Base-by-base conservation (phyloP, 345 rosid species). In the Brassica cretica region DNA sequence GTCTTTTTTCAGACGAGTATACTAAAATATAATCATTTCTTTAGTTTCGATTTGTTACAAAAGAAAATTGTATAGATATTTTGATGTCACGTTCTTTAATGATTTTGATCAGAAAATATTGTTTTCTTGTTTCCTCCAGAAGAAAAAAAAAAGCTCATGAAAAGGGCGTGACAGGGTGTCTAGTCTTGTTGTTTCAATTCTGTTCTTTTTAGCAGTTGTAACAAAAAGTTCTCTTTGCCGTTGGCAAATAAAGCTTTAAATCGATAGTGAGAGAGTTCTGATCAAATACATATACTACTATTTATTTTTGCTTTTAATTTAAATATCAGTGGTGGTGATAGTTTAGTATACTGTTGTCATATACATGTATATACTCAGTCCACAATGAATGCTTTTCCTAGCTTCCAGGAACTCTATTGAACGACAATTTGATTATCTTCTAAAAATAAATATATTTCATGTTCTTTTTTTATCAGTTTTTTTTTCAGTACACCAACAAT, bases 71-170 rank as follows among this genome's bases (percentile, higher is more conserved):
- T 69, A 74, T 64, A 53, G 37, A 61, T 24, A 10, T 53, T 74
- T 27, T 27, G 71, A 69, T 64, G 75, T 70, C 76, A 74, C 82
- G 75, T 79, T 79, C 70, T 67, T 79, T 68, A 35, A 79, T 25
- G 74, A 51, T 62, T 68, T 68, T 35, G 74, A 35, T 68, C 74
- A 24, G 56, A 69, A 5, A 2, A 19, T 39, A 21, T 12, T 49
- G 0, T 14, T 49, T 49, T 49, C 46, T 49, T 49, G 5, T n/a
- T 11, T 49, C 18, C 55, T 44, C n/a, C 21, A 16, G n/a, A 16
- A 21, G 18, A 18, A 72, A 72, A 73, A 62, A 16, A 25, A 33
- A 73, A 14, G 62, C 56, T 62, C 82, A 74, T 73, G 78, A 53
- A 68, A 68, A 49, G 56, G 60, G 75, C 19, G 73, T 79, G 82